Conservation (phyloP, 2,329 filamentous ascomycete species). For the Pleurostoma richardsiae region DNA sequence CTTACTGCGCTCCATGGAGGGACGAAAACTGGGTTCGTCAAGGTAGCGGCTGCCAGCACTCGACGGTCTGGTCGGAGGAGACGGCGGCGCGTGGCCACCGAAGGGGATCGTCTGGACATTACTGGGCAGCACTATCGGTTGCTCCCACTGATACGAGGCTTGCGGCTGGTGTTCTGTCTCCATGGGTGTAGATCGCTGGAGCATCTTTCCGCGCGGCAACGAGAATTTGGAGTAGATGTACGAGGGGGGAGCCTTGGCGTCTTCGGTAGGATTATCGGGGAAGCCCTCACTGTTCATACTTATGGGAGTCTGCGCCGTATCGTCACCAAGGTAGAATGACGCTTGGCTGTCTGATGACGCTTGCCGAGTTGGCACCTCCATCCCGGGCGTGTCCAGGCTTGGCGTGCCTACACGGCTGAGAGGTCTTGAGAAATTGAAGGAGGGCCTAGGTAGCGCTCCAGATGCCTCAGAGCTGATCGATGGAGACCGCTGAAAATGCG, state of each 20-base stretch:
- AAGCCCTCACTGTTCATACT: constrained; percentile 70
- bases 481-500: constrained; percentile 68
- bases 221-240: constrained; percentile 85
- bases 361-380: constrained; percentile 39
- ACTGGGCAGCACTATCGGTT: constrained; percentile 35
- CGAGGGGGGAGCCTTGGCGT: constrained; percentile 54
- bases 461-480: constrained; percentile 82
- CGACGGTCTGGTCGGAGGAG: constrained; percentile 55
- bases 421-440: constrained; percentile 92
- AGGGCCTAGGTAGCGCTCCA: constrained; percentile 58
- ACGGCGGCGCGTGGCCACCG: constrained; percentile 49
- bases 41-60: constrained; percentile 43
- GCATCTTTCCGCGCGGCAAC: constrained; percentile 74
- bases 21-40: constrained; percentile 36
- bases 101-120: constrained; percentile 36
- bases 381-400: constrained; percentile 11
- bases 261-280: constrained; percentile 44
- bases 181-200: constrained; percentile 63
- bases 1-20: constrained; percentile 46
- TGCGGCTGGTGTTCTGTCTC: constrained; percentile 46
- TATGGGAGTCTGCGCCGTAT: constrained; percentile 62
- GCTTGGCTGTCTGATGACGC: constrained; percentile 64
- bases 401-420: constrained; percentile 69
- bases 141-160: constrained; percentile 60
- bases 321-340: constrained; percentile 58